A percentile compares a stretch with the other conserved stretches of the same genome.
phyloP scores from a whole-genome alignment of 2,329 filamentous ascomycete species.

The Fulvia fulva region DNA sequence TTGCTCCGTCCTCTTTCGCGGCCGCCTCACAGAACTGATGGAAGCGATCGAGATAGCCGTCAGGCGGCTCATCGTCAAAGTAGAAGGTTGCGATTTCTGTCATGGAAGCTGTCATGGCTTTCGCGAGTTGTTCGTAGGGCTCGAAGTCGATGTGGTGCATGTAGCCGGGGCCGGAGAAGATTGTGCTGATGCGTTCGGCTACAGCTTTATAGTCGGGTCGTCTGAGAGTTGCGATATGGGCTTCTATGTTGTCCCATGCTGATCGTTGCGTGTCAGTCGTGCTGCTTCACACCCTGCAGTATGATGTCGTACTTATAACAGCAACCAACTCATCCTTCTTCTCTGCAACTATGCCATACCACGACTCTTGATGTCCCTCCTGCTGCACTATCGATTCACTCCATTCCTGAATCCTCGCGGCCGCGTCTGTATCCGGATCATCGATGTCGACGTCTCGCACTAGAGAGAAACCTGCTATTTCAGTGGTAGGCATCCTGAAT shows the following conservation, averaged over 20 bases:
- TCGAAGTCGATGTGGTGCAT: constrained; percentile 14
- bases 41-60: background rate
- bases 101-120: constrained; percentile 3
- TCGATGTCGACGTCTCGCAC: background rate
- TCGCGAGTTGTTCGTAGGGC: constrained; percentile 3
- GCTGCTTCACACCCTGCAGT: background rate
- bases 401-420: constrained; percentile 1
- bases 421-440: background rate
- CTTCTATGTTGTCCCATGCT: constrained; percentile 8
- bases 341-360: background rate
- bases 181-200: background rate
- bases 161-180: background rate
- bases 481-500: constrained; percentile 6
- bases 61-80: constrained; percentile 9
- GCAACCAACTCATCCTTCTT: background rate
- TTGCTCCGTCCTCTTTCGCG: background rate
- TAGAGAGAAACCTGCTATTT: constrained; percentile 1
- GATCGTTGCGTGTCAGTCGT: background rate
- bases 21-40: background rate
- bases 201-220: constrained; percentile 1
- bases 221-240: constrained; percentile 2
- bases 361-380: background rate
- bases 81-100: constrained; percentile 14
- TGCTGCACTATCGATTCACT: background rate
- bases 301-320: constrained; percentile 1